Evolutionary conservation across 148 eudicot species (phyloP), one percentile per base, ranked within the genome.

Genomic region (Nyssa sinensis): DNA sequence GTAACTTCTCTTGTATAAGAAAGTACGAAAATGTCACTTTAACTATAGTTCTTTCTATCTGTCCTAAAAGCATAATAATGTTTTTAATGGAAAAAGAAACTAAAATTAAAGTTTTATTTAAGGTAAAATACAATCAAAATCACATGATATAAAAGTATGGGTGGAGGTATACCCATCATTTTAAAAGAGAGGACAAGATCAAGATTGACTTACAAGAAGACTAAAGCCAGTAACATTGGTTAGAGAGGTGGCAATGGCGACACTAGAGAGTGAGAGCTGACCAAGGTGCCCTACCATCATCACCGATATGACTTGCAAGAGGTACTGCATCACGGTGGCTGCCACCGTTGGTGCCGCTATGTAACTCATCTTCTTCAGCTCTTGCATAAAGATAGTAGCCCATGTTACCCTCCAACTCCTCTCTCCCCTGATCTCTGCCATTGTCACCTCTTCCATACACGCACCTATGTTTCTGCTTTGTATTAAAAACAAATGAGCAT

Each of bases 231-330:
- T 79, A 73, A 88, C 88, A 29, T 73, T 71, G 29, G 83, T 57
- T 8, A 88, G 62, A 31, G 92, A 80, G 64, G 80, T 61, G 60
- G 87, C 81, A 27, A 88, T 68, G n/a, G 88, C 82, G 24, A 85
- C 72, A 41, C 83, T 80, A 0, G 92, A 81, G 2, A 86, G 80
- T 19, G 71, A 31, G 21, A 88, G 83, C 28, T 82, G 75, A 61
- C 80, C 88, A 13, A 88, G 84, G 76, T 88, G 92, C 8, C 92
- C 92, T 0, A 82, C 86, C 86, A 88, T 84, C 82, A 84, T 80
- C 70, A 75, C 67, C 0, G 89, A 72, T 0, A 75, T 31, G 0
- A 81, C 79, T 39, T 81, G 86, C 14, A 79, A 58, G 14, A 84
- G 62, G 70, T 72, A 82, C 68, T 86, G 84, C 11, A 79, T 80